phyloP scores from a whole-genome alignment of 148 eudicot species.

The Rhododendron molle region DNA sequence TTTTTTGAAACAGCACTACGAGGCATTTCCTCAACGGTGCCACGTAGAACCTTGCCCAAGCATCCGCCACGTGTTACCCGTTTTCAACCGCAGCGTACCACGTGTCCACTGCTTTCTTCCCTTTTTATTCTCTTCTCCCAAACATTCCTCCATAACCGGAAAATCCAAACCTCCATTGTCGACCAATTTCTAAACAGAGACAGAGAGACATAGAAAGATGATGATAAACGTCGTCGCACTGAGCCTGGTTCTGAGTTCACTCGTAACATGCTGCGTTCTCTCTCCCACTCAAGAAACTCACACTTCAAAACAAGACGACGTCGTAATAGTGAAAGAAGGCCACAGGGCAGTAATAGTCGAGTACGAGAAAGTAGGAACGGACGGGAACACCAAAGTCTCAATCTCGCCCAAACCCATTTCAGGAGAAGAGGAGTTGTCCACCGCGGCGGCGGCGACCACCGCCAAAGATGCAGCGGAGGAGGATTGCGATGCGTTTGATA shows the following conservation, averaged over 20 bases:
- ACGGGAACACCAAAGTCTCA: neutral
- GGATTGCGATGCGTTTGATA: neutral
- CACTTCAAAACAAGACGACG: neutral
- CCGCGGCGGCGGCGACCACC: neutral
- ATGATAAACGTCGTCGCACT: neutral
- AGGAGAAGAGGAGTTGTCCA: neutral
- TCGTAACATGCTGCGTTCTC: neutral
- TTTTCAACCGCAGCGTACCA: neutral
- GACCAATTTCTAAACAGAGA: neutral
- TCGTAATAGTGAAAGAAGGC: neutral
- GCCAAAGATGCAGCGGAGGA: neutral
- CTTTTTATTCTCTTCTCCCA: neutral
- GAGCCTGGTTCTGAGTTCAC: neutral
- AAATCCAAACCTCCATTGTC: neutral
- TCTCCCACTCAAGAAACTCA: neutral
- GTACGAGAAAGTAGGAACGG: neutral
- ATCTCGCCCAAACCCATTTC: neutral
- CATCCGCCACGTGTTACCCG: neutral
- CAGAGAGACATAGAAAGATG: neutral
- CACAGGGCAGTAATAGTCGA: neutral
- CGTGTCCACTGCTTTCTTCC: neutral
- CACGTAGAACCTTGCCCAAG: neutral
- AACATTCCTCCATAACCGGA: neutral
- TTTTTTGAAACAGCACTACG: neutral
- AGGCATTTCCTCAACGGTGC: neutral